These are phyloP conservation scores for Raphanus raphanistrum DNA, from an alignment of 345 rosid genomes.

Conservation along the genomic window DNA sequence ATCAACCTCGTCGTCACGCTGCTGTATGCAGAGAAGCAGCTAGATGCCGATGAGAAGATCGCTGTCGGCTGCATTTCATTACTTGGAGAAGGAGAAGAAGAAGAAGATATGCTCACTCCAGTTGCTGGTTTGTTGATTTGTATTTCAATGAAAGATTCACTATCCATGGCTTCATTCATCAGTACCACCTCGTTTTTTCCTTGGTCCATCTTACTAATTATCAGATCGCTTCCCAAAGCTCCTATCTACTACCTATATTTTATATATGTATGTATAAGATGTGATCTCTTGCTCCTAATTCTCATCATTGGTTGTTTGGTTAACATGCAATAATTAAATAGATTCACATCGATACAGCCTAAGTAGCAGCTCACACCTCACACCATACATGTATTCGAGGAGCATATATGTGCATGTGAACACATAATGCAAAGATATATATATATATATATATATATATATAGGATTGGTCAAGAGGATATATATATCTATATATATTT, in stretches of 20 bases:
- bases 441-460: neutral
- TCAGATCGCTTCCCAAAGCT: neutral
- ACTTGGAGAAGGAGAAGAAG: constrained; percentile 21
- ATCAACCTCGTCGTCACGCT: constrained; percentile 25
- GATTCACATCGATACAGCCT: constrained; percentile 10
- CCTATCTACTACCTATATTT: neutral
- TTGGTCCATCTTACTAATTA: constrained; percentile 2
- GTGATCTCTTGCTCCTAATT: constrained; percentile 3
- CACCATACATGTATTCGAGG: neutral
- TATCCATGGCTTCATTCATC: constrained; percentile 15
- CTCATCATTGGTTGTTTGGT: neutral
- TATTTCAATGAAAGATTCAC: constrained; percentile 32
- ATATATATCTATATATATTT: neutral
- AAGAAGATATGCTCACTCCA: neutral
- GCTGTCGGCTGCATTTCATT: constrained; percentile 7
- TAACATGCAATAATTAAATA: neutral
- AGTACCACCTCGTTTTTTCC: constrained; percentile 13
- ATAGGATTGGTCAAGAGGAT: neutral
- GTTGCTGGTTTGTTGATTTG: constrained; percentile 15
- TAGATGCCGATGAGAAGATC: constrained; percentile 17
- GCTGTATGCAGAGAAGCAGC: constrained; percentile 28
- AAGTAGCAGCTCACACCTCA: constrained; percentile 18
- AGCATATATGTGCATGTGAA: constrained; percentile 20
- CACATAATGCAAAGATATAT: neutral
- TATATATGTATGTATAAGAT: too few relatives aligned